Conservation (phyloP, 148 eudicot species). For the Amaranthus hypochondriacus region DNA sequence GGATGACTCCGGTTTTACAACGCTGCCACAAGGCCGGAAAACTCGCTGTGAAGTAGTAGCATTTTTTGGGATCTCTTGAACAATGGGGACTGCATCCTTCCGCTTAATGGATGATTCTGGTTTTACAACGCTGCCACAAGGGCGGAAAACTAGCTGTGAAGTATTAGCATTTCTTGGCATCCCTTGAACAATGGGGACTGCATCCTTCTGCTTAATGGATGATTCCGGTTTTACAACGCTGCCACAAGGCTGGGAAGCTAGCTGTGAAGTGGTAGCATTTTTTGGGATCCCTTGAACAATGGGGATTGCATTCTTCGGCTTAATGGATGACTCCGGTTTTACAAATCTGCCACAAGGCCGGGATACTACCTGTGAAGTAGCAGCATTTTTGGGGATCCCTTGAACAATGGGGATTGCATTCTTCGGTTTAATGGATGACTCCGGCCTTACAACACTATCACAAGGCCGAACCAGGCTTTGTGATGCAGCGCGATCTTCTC, state of each 20-base stretch:
- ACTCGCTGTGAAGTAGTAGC: not conserved
- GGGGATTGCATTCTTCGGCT: not conserved
- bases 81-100: not conserved
- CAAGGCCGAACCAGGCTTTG: conserved; percentile 11
- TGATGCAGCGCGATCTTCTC: conserved; percentile 13
- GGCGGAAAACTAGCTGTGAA: not conserved
- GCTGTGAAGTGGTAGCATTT: not conserved
- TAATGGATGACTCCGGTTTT: not conserved
- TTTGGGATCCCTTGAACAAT: conserved; percentile 6
- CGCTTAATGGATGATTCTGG: not conserved
- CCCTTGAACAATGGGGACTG: not conserved
- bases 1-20: conserved; percentile 13
- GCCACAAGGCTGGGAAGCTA: conserved; percentile 1
- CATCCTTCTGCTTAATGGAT: not conserved
- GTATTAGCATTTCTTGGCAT: not conserved
- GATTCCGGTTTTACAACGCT: conserved; percentile 17
- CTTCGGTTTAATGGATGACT: too few species aligned
- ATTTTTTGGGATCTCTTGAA: conserved; percentile 5
- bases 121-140: conserved; percentile 22
- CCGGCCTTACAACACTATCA: too few species aligned
- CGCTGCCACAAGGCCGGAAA: conserved; percentile 12
- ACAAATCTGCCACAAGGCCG: conserved; percentile 17
- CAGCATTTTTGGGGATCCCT: too few species aligned
- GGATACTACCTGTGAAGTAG: too few species aligned
- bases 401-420: too few species aligned